These are phyloP conservation scores for Nakazawaea siamensis DNA, from an alignment of 805 yeast species.

Conservation along the genomic window DNA sequence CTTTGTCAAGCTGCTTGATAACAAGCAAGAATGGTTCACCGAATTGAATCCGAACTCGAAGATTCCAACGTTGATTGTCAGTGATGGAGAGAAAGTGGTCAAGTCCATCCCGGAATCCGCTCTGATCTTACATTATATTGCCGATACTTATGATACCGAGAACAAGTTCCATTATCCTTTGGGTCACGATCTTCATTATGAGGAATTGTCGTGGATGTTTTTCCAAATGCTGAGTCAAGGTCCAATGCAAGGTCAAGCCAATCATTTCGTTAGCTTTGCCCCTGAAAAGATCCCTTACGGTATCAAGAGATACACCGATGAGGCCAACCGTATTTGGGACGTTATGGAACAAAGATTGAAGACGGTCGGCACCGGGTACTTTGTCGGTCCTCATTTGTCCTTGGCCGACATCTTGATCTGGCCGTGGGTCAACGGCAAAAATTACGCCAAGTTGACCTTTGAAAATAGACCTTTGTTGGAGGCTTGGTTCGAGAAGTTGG, in stretches of 20 bases:
- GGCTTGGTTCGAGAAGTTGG: slow-evolving; percentile 8
- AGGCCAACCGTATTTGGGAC: slow-evolving; percentile 43
- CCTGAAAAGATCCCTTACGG: slow-evolving; percentile 47
- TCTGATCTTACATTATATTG: slow-evolving; percentile 51
- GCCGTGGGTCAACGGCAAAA: slow-evolving; percentile 32
- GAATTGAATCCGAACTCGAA: slow-evolving; percentile 55
- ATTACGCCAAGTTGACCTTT: background rate
- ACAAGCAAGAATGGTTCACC: slow-evolving; percentile 50
- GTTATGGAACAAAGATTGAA: slow-evolving; percentile 45
- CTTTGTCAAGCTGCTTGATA: slow-evolving; percentile 28
- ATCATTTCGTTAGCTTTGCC: slow-evolving; percentile 36
- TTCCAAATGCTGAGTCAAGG: slow-evolving; percentile 55
- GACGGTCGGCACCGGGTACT: slow-evolving; percentile 39
- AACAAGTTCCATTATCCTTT: slow-evolving; percentile 32
- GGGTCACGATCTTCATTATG: slow-evolving; percentile 38
- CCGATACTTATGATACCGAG: slow-evolving; percentile 52
- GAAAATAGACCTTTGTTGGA: slow-evolving; percentile 3
- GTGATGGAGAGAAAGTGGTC: slow-evolving; percentile 29
- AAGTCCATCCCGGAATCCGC: slow-evolving; percentile 46
- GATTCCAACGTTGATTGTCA: slow-evolving; percentile 46
- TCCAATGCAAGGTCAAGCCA: slow-evolving; percentile 57
- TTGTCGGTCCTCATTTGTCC: slow-evolving; percentile 52
- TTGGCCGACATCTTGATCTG: slow-evolving; percentile 49
- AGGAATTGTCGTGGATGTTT: slow-evolving; percentile 41
- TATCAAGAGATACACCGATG: slow-evolving; percentile 40